These are phyloP conservation scores for Ruellia speciosa DNA, from an alignment of 305 asterid genomes.

Conservation along the genomic window DNA sequence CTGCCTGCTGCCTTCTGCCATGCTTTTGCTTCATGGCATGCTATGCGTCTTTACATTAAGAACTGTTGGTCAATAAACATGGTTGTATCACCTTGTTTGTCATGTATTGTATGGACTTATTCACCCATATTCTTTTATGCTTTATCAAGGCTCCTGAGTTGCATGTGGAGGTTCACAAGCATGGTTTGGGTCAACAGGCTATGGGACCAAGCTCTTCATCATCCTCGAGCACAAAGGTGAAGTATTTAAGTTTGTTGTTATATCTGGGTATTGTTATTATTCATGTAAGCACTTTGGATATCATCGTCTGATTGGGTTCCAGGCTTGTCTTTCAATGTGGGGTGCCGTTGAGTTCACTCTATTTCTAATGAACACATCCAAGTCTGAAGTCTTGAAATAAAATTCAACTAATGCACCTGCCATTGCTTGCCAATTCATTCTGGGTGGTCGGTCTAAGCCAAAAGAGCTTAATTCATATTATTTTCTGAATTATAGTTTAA, in stretches of 20 bases:
- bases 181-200: conserved; percentile 57
- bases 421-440: too few species aligned
- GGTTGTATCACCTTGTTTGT: not conserved
- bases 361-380: too few species aligned
- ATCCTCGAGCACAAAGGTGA: conserved; percentile 67
- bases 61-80: not conserved
- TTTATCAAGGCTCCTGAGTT: conserved; percentile 67
- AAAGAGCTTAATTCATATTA: too few species aligned
- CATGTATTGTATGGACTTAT: not conserved
- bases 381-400: too few species aligned
- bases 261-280: conserved; percentile 1
- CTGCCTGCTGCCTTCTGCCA: too few species aligned
- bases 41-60: too few species aligned
- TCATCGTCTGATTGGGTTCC: not conserved
- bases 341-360: too few species aligned
- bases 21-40: too few species aligned
- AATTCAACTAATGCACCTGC: too few species aligned
- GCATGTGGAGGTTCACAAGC: conserved; percentile 77
- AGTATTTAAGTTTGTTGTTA: not conserved
- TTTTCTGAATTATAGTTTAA: too few species aligned
- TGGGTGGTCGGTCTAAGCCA: too few species aligned
- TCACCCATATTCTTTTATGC: conserved; percentile 9
- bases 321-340: too few species aligned
- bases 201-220: conserved; percentile 59
- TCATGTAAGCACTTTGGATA: not conserved